phyloP scores from a whole-genome alignment of 192 early-diverging fungal species.

The Martensiomyces pterosporus region DNA sequence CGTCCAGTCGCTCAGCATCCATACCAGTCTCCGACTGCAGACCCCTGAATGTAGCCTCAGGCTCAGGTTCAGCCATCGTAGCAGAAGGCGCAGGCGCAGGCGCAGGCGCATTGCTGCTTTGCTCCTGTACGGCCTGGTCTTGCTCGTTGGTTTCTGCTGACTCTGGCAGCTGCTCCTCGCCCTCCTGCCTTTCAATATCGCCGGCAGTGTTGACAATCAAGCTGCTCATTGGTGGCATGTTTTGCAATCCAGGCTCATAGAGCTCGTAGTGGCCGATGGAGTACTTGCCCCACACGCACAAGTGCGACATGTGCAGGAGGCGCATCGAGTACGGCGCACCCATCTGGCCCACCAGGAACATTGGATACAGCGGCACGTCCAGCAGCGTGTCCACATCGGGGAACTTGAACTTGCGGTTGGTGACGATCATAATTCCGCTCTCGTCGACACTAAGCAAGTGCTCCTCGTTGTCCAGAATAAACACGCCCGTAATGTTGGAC shows the following conservation, averaged over 20 bases:
- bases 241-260: constrained; percentile 37
- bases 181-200: not conserved
- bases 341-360: constrained; percentile 32
- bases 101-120: too few relatives aligned
- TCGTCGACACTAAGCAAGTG: constrained; percentile 43
- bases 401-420: constrained; percentile 12
- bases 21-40: not conserved
- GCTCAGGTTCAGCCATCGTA: too few relatives aligned
- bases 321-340: constrained; percentile 50
- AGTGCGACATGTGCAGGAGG: constrained; percentile 45
- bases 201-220: constrained; percentile 13
- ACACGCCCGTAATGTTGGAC: constrained; percentile 30
- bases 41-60: too few relatives aligned
- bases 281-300: constrained; percentile 48
- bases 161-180: not conserved
- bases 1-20: not conserved
- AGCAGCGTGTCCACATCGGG: constrained; percentile 28
- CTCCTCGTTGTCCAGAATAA: constrained; percentile 43
- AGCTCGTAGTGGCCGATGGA: constrained; percentile 48
- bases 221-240: constrained; percentile 35
- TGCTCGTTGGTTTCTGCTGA: not conserved
- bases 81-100: too few relatives aligned
- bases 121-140: too few relatives aligned
- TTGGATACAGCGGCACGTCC: constrained; percentile 42
- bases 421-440: constrained; percentile 33